Evolutionary conservation across 805 yeast genomes (phyloP).

Genomic region (Candida corydali): DNA sequence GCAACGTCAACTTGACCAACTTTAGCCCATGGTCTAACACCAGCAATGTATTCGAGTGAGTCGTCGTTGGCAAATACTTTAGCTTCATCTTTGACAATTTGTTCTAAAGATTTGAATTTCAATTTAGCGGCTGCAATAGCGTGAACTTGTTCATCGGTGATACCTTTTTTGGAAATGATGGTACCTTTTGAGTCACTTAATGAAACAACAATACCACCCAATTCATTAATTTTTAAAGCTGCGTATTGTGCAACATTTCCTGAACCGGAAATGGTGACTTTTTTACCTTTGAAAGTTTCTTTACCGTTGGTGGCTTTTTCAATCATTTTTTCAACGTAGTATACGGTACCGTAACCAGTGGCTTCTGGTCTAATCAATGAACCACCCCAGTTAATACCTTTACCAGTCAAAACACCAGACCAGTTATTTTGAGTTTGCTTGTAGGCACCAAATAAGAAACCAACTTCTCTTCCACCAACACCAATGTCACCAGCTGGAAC

Average conservation of each 20-base stretch:
- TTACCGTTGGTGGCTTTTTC: slow-evolving; percentile 86
- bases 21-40: slow-evolving; percentile 95
- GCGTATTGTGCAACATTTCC: slow-evolving; percentile 99
- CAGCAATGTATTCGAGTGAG: slow-evolving; percentile 74
- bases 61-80: slow-evolving; percentile 51
- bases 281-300: slow-evolving; percentile 88
- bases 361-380: slow-evolving; percentile 99
- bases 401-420: slow-evolving; percentile 98
- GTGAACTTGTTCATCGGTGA: slow-evolving; percentile 75
- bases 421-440: slow-evolving; percentile 84
- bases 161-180: slow-evolving; percentile 73
- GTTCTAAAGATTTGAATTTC: slow-evolving; percentile 70
- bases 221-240: slow-evolving; percentile 93
- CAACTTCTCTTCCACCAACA: slow-evolving; percentile 95
- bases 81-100: slow-evolving; percentile 51
- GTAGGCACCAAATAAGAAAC: slow-evolving; percentile 96
- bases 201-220: slow-evolving; percentile 93
- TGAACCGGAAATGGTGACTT: slow-evolving; percentile 95
- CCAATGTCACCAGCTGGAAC: slow-evolving; percentile 99
- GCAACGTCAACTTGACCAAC: slow-evolving; percentile 93
- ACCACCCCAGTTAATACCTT: slow-evolving; percentile 98
- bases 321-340: slow-evolving; percentile 97
- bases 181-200: slow-evolving; percentile 94
- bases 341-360: slow-evolving; percentile 95
- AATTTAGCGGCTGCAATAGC: slow-evolving; percentile 75